Evolutionary conservation across 139 green algal genomes (phyloP).

Genomic region (Pseudopediastrum boryanum): DNA sequence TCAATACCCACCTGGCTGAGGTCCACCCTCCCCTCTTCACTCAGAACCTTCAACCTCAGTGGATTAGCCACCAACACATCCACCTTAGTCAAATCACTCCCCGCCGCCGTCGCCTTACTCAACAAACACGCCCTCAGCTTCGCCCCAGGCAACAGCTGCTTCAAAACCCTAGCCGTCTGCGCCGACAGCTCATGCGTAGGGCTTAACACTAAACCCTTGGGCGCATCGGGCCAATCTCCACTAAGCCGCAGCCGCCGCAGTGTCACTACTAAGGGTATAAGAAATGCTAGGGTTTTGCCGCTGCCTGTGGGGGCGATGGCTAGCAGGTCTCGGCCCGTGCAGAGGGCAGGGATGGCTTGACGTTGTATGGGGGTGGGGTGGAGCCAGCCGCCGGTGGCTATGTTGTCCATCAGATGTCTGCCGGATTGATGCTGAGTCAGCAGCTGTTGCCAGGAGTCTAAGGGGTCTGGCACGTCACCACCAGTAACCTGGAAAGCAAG

Average conservation of each 20-base stretch:
- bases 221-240: conserved; percentile 30
- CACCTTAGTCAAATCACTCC: conserved; percentile 57
- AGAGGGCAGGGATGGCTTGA: conserved; percentile 83
- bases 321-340: conserved; percentile 76
- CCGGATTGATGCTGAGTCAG: conserved; percentile 25
- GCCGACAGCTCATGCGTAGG: conserved; percentile 90
- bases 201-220: conserved; percentile 71
- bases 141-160: conserved; percentile 72
- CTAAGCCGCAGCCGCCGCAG: conserved; percentile 24
- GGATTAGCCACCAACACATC: conserved; percentile 93
- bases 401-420: conserved; percentile 38
- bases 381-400: conserved; percentile 44
- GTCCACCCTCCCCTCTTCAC: conserved; percentile 60
- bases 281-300: conserved; percentile 94
- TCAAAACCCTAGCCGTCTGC: conserved; percentile 80
- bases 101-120: conserved; percentile 67
- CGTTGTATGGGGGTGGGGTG: conserved; percentile 91
- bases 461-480: conserved; percentile 29
- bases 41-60: conserved; percentile 70
- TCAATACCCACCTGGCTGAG: conserved; percentile 47
- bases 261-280: conserved; percentile 77
- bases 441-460: conserved; percentile 31
- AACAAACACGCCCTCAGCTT: conserved; percentile 74
- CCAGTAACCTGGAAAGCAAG: conserved; percentile 28
- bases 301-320: conserved; percentile 88